Evolutionary conservation across 2,329 filamentous ascomycete species (phyloP).

Genomic region (Colletotrichum musae): DNA sequence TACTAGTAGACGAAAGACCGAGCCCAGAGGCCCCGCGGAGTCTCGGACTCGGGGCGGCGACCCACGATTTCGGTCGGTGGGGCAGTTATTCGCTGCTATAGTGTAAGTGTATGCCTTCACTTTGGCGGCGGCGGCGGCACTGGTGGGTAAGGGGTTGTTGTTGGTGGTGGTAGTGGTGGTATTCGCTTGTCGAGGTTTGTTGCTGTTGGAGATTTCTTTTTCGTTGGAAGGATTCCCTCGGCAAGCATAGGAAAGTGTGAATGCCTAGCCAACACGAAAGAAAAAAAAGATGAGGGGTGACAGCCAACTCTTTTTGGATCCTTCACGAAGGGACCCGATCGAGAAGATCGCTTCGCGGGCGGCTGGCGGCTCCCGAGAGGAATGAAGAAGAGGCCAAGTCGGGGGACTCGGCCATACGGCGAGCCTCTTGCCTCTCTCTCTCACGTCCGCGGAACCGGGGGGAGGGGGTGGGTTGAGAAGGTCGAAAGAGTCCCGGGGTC

Average conservation of each 20-base stretch:
- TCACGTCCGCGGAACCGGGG: no score
- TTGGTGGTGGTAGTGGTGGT: no score
- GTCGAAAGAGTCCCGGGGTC: not conserved
- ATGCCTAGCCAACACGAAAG: no score
- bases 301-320: not conserved
- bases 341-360: not conserved
- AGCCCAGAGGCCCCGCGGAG: not conserved
- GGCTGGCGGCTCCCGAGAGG: not conserved
- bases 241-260: no score
- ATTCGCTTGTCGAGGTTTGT: not conserved
- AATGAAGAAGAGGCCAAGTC: not conserved
- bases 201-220: not conserved
- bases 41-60: not conserved
- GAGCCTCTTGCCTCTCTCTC: no score
- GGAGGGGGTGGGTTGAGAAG: no score
- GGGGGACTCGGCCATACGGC: not conserved
- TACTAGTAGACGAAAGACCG: not conserved
- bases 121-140: not conserved
- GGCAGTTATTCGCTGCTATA: not conserved
- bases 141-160: not conserved
- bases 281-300: no score
- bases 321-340: not conserved
- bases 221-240: not conserved
- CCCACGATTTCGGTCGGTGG: constrained; percentile 18
- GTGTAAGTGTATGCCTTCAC: not conserved